phyloP scores from a whole-genome alignment of 768 basidiomycete species.

The Lactifluus volemus region DNA sequence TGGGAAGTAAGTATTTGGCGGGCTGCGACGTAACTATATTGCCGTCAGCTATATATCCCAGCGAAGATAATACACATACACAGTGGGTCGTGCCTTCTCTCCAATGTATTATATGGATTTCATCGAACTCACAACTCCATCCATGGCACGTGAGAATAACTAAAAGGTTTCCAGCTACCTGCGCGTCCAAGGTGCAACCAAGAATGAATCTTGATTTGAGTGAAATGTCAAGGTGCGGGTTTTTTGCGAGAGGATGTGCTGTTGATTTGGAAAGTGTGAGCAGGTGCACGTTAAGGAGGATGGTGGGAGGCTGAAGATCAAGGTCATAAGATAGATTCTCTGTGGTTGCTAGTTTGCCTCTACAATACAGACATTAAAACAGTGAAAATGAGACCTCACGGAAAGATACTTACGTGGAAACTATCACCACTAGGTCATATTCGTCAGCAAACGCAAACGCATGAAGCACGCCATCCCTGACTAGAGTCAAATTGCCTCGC shows the following conservation, averaged over 20 bases:
- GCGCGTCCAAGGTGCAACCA: conserved; percentile 10
- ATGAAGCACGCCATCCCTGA: conserved; percentile 10
- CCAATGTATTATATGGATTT: conserved; percentile 12
- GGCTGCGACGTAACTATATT: conserved; percentile 9
- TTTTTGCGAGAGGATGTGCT: conserved; percentile 11
- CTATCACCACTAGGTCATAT: conserved; percentile 6
- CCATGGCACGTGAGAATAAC: conserved; percentile 12
- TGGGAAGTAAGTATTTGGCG: conserved; percentile 12
- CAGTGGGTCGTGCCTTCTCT: conserved; percentile 9
- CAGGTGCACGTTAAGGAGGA: conserved; percentile 7
- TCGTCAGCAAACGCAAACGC: conserved; percentile 14
- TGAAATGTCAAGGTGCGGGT: neutral
- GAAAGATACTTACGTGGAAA: conserved; percentile 7
- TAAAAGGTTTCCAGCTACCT: conserved; percentile 8
- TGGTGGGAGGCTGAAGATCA: neutral
- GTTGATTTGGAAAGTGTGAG: conserved; percentile 12
- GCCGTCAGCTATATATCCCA: neutral
- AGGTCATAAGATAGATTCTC: conserved; percentile 1
- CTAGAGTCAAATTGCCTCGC: conserved; percentile 5
- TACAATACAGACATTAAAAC: neutral
- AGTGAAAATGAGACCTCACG: neutral
- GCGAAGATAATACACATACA: neutral
- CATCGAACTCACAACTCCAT: conserved; percentile 12
- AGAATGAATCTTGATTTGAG: conserved; percentile 15
- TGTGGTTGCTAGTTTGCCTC: neutral